phyloP scores from a whole-genome alignment of 305 asterid genomes.

The Fraxinus sp. region DNA sequence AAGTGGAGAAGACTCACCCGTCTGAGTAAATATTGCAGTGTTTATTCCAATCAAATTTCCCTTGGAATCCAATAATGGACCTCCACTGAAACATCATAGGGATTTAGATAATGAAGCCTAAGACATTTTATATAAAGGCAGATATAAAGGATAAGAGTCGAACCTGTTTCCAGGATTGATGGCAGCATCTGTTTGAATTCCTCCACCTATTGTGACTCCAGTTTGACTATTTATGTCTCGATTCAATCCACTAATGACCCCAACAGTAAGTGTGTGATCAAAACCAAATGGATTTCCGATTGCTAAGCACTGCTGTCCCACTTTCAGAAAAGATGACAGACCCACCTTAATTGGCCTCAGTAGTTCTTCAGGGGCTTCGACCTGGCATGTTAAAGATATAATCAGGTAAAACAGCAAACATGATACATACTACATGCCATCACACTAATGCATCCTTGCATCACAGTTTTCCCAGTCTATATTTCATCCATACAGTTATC shows the following conservation, averaged over 20 bases:
- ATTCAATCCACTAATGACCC: constrained; percentile 91
- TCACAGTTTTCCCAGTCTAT: neutral
- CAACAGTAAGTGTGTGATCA: constrained; percentile 97
- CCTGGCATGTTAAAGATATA: constrained; percentile 39
- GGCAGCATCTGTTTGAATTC: constrained; percentile 98
- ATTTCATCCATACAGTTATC: neutral
- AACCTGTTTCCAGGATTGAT: constrained; percentile 99
- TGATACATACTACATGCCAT: neutral
- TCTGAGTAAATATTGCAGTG: constrained; percentile 94
- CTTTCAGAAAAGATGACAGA: constrained; percentile 70
- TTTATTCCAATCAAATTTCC: constrained; percentile 91
- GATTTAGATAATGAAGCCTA: constrained; percentile 1
- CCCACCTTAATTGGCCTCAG: constrained; percentile 86
- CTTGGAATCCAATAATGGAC: constrained; percentile 88
- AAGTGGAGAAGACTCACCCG: constrained; percentile 50
- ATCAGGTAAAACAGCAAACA: neutral
- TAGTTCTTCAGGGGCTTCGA: constrained; percentile 78
- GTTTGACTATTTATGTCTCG: constrained; percentile 94
- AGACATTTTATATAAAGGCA: neutral
- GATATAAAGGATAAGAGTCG: constrained; percentile 3
- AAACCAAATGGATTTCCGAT: constrained; percentile 98
- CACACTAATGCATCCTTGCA: neutral
- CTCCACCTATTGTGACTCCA: constrained; percentile 95
- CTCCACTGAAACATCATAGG: constrained; percentile 64
- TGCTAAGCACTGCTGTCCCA: constrained; percentile 94